Evolutionary conservation across 2,329 filamentous ascomycete species (phyloP), one percentile per base, ranked within the genome.

Genomic region (Pseudogymnoascus sp.): DNA sequence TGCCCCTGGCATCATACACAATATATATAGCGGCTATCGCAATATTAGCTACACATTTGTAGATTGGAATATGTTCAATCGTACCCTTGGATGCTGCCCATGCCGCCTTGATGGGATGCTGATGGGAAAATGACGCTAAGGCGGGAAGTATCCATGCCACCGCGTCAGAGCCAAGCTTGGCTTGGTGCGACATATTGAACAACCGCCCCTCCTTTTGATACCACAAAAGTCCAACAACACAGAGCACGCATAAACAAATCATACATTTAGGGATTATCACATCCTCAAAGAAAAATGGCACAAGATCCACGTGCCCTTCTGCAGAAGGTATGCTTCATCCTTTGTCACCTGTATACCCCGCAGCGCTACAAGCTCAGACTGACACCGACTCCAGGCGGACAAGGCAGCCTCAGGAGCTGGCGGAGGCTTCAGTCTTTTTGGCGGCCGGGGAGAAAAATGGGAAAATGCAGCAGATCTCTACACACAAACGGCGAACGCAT

Each of bases 401-500:
- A 96, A 94, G 79, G 82, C 86, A 60, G 83, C 89, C 26, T 77
- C 86, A 69, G 80, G 87, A 67, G 92, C 93, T 40, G 80, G 84
- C 17, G 80, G 88, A 29, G 92, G 92, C 69, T 97, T 96, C 77
- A 90, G 86, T 74, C 86, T 96, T 76, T 97, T 99, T 69, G 90
- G 92, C 44, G 90, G 90, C 50, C 84, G 86, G 63, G 83, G 89
- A 70, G 92, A 96, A 66, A 97, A 97, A 76, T 92, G 90, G 72
- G 89, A 95, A 77, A 85, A 87, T 76, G 93, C 93, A 11, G 90
- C 89, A 65, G 92, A 97, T 68, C 79, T 94, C 66, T 97, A 92
- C 72, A 86, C 84, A 64, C 86, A 96, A 74, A 93, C 93, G 40
- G 94, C 87, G 64, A 96, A 97, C 78, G 90, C 90, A 63, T 97